Conservation (phyloP, 345 rosid species). For the Hibiscus tridactylites region DNA sequence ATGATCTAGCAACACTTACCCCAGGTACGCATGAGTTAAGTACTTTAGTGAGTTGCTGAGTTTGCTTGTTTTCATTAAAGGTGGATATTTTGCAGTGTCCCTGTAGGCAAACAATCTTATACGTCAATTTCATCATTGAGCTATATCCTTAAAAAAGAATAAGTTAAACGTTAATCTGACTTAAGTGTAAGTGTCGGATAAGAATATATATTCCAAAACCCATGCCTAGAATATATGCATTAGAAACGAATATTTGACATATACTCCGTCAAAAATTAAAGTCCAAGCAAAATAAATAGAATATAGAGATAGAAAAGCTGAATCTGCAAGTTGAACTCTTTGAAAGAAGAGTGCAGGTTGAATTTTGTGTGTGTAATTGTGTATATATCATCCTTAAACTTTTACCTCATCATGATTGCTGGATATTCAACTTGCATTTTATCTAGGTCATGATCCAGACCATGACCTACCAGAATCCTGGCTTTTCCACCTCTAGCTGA, state of each 20-base stretch:
- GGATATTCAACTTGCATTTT: constrained; percentile 76
- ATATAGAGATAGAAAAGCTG: not conserved
- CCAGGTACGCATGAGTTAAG: constrained; percentile 79
- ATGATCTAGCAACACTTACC: constrained; percentile 29
- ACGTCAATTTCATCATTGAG: not conserved
- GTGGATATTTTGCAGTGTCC: constrained; percentile 81
- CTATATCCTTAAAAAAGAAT: too few species aligned
- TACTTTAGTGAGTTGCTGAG: constrained; percentile 86
- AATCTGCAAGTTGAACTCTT: not conserved
- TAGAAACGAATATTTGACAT: too few species aligned
- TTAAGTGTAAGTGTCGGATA: too few species aligned
- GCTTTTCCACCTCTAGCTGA: constrained; percentile 67
- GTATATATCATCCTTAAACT: not conserved
- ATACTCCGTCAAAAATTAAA: too few species aligned
- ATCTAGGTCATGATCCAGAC: constrained; percentile 69
- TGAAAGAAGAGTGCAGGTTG: not conserved
- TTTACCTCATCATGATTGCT: constrained; percentile 59
- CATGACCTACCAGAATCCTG: constrained; percentile 90
- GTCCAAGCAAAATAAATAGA: too few species aligned
- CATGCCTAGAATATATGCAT: too few species aligned
- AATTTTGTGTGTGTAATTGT: not conserved
- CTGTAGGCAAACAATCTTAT: constrained; percentile 22
- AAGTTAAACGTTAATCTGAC: not conserved
- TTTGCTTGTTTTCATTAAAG: constrained; percentile 93
- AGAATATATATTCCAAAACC: not conserved